Base-by-base conservation (phyloP, 2,329 filamentous ascomycete genomes). In the Hypomyces rosellus region DNA sequence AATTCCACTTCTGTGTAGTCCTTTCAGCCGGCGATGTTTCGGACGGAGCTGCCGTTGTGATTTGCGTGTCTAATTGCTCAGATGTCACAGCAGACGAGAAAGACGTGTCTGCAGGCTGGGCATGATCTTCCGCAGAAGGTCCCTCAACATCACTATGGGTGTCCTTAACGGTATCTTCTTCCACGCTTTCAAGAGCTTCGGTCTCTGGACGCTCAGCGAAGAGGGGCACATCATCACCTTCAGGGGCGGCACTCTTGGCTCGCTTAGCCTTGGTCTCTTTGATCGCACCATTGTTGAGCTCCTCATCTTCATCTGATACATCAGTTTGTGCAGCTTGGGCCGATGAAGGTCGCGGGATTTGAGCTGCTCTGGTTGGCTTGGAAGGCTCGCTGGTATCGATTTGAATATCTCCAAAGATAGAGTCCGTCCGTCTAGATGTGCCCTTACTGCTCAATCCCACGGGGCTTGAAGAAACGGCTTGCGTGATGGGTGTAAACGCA, bases 301-400 rank as follows among this genome's bases (percentile, higher is more conserved):
- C 64, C 9, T 65, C 56, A 33, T 58, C 55, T 15, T 59, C 53
- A n/a, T 54, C 52, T 15, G 59, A 53, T 4, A 46, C 48, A 33
- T 33, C 30, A n/a, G 44, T n/a, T 20, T 62, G 57, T 3, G 56
- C 50, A 1, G 65, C 63, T 14, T 67, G 63, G 2, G 65, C 67
- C 49, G 55, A 72, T 66, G 57, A 75, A 1, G 88, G 87, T 37
- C 76, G 77, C 9, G 92, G 70, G 55, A 96, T 95, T 0, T 90
- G 87, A 49, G 96, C 80, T 9, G 89, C 89, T 69, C 93, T 96
- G 4, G 85, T 88, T 59, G 82, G 83, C 69, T 87, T 89, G 1
- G 70, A 66, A 6, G 84, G 76, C 18, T 88, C 83, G 13, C 77
- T 75, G 33, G 76, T 67, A 49, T 75, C 79, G 33, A 87, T 70